Evolutionary conservation across 2,329 filamentous ascomycete species (phyloP).

Genomic region (Dryadomyces sulphureus): DNA sequence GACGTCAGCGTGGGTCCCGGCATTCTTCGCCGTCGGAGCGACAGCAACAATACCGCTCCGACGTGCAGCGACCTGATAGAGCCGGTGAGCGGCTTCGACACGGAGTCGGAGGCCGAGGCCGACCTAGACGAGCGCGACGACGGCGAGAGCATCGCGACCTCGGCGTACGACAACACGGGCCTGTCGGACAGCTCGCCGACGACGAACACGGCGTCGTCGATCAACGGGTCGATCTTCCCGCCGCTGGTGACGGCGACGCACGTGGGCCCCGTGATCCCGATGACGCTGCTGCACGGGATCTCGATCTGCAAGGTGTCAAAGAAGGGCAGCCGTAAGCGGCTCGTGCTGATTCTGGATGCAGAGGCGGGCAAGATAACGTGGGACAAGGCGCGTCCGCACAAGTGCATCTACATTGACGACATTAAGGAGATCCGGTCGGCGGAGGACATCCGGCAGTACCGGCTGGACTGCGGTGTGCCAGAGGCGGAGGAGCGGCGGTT

Average conservation of each 20-base stretch:
- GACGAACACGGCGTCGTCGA: constrained; percentile 28
- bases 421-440: constrained; percentile 81
- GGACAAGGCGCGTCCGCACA: constrained; percentile 65
- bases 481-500: constrained; percentile 56
- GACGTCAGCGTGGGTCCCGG: constrained; percentile 84
- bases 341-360: constrained; percentile 60
- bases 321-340: constrained; percentile 62
- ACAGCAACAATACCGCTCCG: constrained; percentile 64
- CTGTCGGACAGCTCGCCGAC: constrained; percentile 31
- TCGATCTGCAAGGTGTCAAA: constrained; percentile 71
- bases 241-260: constrained; percentile 11
- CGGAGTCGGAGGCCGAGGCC: constrained; percentile 46
- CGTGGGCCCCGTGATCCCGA: constrained; percentile 60
- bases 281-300: constrained; percentile 64
- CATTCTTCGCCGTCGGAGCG: constrained; percentile 69
- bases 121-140: constrained; percentile 38
- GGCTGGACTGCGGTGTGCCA: constrained; percentile 63
- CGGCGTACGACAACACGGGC: constrained; percentile 23
- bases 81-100: constrained; percentile 19
- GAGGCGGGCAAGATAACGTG: constrained; percentile 78
- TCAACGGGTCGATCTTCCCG: constrained; percentile 18
- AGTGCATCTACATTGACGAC: constrained; percentile 87
- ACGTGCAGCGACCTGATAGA: constrained; percentile 18
- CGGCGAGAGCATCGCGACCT: constrained; percentile 12
- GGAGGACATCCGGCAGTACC: constrained; percentile 74